Percentiles rank a stretch among this genome's conserved stretches.
phyloP scores from a whole-genome alignment of 352 stramenopile genomes.

The Globisporangium viniferum region DNA sequence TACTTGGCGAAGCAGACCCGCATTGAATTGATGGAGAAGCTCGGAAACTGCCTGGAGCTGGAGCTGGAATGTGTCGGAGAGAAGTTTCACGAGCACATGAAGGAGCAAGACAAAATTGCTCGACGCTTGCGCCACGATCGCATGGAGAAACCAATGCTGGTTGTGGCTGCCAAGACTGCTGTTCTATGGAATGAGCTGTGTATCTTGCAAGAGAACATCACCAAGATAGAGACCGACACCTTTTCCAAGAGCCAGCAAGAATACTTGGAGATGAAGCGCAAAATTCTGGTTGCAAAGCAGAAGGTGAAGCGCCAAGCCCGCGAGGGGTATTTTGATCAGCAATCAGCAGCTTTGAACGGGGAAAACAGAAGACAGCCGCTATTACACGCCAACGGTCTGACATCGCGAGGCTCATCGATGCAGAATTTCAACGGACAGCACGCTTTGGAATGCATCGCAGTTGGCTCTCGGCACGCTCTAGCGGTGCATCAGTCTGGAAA shows the following conservation, averaged over 20 bases:
- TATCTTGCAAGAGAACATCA: constrained; percentile 43
- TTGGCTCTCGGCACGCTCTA: constrained; percentile 66
- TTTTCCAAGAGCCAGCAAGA: constrained; percentile 37
- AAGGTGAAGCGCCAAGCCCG: constrained; percentile 57
- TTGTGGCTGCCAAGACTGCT: constrained; percentile 30
- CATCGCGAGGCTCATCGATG: constrained; percentile 36
- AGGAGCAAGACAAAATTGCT: constrained; percentile 57
- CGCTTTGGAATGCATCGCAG: constrained; percentile 50
- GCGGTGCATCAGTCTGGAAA: constrained; percentile 64
- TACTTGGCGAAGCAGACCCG: constrained; percentile 59
- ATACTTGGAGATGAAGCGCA: constrained; percentile 61
- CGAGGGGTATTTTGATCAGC: constrained; percentile 31
- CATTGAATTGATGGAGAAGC: constrained; percentile 47
- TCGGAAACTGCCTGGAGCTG: constrained; percentile 54
- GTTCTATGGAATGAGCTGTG: constrained; percentile 51
- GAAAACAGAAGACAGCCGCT: constrained; percentile 9
- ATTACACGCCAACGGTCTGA: constrained; percentile 53
- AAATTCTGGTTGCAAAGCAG: constrained; percentile 46
- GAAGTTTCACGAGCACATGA: constrained; percentile 66
- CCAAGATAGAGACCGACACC: constrained; percentile 31
- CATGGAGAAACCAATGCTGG: constrained; percentile 34
- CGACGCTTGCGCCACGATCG: constrained; percentile 49
- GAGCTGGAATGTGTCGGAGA: constrained; percentile 66
- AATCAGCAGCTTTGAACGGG: neutral
- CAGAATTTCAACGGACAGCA: constrained; percentile 48